Conservation (phyloP, 2,329 filamentous ascomycete genomes). For the Apiospora arundinis region DNA sequence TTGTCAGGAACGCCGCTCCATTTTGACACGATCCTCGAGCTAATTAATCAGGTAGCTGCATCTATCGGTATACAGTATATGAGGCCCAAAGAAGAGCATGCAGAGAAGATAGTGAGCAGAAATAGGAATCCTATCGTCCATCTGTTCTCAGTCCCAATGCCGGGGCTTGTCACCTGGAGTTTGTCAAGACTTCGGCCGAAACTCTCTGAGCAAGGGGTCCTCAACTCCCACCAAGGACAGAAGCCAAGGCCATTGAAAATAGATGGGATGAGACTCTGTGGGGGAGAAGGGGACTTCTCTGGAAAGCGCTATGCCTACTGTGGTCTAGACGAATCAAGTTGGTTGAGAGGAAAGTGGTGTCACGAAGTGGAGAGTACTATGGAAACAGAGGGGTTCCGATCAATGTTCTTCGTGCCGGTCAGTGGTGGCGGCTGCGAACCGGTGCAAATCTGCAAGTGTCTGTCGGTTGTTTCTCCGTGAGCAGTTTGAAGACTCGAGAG, state of each 20-base stretch:
- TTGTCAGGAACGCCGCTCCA: slow-evolving; percentile 10
- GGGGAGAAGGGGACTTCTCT: slow-evolving; percentile 7
- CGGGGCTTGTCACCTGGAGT: background rate
- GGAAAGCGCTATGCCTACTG: background rate
- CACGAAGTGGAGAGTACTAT: slow-evolving; percentile 11
- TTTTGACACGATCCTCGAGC: background rate
- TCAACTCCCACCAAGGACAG: background rate
- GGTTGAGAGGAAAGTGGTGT: slow-evolving; percentile 22
- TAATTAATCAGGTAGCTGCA: background rate
- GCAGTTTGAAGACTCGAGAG: background rate
- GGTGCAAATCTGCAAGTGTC: background rate
- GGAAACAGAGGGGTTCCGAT: slow-evolving; percentile 6
- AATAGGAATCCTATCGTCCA: background rate
- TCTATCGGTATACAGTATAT: too few species aligned
- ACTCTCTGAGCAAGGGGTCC: slow-evolving; percentile 7
- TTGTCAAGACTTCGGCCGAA: slow-evolving; percentile 7
- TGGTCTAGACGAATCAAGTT: slow-evolving; percentile 8
- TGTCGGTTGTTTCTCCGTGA: background rate
- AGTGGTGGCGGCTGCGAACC: background rate
- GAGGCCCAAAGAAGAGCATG: background rate
- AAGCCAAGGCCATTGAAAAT: background rate
- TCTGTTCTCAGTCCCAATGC: background rate
- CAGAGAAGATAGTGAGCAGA: background rate
- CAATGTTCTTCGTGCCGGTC: background rate
- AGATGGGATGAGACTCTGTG: slow-evolving; percentile 20